Evolutionary conservation across 2,329 filamentous ascomycete species (phyloP).

Genomic region (Paecilomyces niveus): DNA sequence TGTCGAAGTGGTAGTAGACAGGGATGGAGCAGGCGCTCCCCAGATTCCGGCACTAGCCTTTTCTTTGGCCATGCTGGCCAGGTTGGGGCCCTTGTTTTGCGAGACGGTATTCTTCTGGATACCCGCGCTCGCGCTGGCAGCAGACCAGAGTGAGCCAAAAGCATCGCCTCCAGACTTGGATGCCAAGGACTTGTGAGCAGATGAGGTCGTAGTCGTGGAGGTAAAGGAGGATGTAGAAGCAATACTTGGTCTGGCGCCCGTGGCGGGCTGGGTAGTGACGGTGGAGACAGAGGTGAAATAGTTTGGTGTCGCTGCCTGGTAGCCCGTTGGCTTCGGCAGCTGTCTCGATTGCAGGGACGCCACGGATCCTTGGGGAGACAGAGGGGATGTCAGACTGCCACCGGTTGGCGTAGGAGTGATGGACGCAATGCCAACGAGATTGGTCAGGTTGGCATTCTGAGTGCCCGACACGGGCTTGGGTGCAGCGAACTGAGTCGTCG

Average conservation of each 20-base stretch:
- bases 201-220: conserved; percentile 26
- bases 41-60: conserved; percentile 93
- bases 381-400: neutral
- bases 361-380: conserved; percentile 37
- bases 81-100: conserved; percentile 61
- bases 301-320: conserved; percentile 76
- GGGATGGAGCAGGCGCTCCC: conserved; percentile 62
- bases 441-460: conserved; percentile 71
- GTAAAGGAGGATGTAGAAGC: conserved; percentile 28
- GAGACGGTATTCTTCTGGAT: conserved; percentile 65
- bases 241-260: conserved; percentile 25
- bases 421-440: conserved; percentile 72
- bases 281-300: conserved; percentile 79
- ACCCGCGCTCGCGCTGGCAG: conserved; percentile 60
- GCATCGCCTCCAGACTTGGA: conserved; percentile 64
- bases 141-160: conserved; percentile 77
- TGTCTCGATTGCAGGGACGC: conserved; percentile 34
- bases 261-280: conserved; percentile 19
- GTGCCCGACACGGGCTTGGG: conserved; percentile 80
- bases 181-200: conserved; percentile 43
- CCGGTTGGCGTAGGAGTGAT: conserved; percentile 62
- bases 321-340: conserved; percentile 54
- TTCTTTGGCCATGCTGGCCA: conserved; percentile 95
- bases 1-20: conserved; percentile 43
- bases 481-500: conserved; percentile 64